Conservation (phyloP, 495 filamentous ascomycete species). For the Pyronema omphalodes region DNA sequence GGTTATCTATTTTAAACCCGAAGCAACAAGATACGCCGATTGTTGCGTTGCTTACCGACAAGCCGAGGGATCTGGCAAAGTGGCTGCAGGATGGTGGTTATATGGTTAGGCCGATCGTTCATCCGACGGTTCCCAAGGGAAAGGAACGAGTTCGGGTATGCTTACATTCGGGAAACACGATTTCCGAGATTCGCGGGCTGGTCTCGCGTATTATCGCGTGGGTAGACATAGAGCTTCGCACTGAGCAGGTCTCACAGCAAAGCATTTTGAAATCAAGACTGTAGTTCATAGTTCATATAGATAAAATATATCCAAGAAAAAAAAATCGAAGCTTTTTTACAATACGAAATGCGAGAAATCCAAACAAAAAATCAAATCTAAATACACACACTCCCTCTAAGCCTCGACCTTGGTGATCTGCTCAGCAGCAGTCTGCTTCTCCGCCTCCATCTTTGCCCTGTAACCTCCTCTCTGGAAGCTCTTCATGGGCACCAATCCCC, state of each 20-base stretch:
- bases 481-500: conserved; percentile 57
- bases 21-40: conserved; percentile 7
- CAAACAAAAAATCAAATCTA: not conserved
- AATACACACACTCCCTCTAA: not conserved
- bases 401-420: not conserved
- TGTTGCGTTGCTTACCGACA: conserved; percentile 6
- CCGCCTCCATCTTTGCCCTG: not conserved
- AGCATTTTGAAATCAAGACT: too few relatives aligned
- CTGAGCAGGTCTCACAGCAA: too few relatives aligned
- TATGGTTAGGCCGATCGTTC: conserved; percentile 13
- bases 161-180: conserved; percentile 13
- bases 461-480: conserved; percentile 24
- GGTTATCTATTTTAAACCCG: not conserved
- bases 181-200: conserved; percentile 5
- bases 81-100: conserved; percentile 5
- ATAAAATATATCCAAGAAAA: too few relatives aligned
- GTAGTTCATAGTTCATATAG: too few relatives aligned
- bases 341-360: too few relatives aligned
- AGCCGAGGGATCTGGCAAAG: conserved; percentile 6
- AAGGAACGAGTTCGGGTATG: conserved; percentile 13
- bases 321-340: too few relatives aligned
- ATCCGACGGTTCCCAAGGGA: conserved; percentile 13
- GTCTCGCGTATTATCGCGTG: conserved; percentile 7
- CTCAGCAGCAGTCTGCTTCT: not conserved
- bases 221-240: conserved; percentile 3